These are phyloP conservation scores for Ceriops tagal DNA, from an alignment of 345 rosid species.

Conservation along the genomic window DNA sequence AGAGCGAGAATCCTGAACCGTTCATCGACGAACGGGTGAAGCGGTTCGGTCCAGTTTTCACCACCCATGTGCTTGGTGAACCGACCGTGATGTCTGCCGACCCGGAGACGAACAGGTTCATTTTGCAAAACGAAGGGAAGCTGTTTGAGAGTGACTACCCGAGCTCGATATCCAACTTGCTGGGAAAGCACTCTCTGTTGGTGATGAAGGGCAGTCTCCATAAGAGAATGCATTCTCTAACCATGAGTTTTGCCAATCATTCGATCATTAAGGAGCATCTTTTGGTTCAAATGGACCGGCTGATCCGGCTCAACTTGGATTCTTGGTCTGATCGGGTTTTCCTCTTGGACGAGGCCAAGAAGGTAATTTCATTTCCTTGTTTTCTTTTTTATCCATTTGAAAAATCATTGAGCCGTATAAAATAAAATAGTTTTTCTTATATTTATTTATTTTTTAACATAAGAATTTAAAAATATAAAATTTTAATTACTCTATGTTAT, in stretches of 20 bases:
- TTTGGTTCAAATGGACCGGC: slow-evolving; percentile 82
- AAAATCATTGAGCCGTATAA: too few species aligned
- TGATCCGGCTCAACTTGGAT: slow-evolving; percentile 80
- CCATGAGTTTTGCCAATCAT: slow-evolving; percentile 85
- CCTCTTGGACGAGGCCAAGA: slow-evolving; percentile 97
- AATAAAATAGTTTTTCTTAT: too few species aligned
- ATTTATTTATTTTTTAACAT: too few species aligned
- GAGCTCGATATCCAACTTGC: slow-evolving; percentile 74
- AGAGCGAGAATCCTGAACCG: slow-evolving; percentile 93
- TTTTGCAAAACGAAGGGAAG: slow-evolving; percentile 88
- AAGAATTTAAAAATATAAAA: too few species aligned
- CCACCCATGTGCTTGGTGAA: slow-evolving; percentile 77
- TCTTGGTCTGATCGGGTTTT: slow-evolving; percentile 83
- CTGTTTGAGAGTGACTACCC: slow-evolving; percentile 82
- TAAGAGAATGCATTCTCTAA: slow-evolving; percentile 89
- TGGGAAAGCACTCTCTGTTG: slow-evolving; percentile 86
- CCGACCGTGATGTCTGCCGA: slow-evolving; percentile 88
- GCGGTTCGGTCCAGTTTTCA: slow-evolving; percentile 75
- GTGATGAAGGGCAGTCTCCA: slow-evolving; percentile 87
- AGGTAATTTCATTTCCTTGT: slow-evolving; percentile 38
- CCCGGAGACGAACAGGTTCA: slow-evolving; percentile 79
- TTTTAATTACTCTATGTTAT: too few species aligned
- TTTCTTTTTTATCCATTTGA: too few species aligned
- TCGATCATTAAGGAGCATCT: slow-evolving; percentile 69
- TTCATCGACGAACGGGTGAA: slow-evolving; percentile 82